A percentile compares a stretch with the other conserved stretches of the same genome.
Conservation (phyloP, 129 eudicot species). For the Dittrichia graveolens region DNA sequence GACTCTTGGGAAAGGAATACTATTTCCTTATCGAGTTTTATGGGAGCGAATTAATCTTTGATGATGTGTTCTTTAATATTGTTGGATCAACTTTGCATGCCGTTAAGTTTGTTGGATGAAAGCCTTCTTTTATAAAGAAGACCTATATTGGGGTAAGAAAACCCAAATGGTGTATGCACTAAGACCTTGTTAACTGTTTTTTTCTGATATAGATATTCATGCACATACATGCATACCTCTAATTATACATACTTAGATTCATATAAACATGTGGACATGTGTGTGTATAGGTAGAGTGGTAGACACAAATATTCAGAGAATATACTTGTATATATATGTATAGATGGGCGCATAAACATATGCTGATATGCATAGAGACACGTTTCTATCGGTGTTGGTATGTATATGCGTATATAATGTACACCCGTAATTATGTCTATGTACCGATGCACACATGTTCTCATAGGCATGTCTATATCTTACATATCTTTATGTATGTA, state of each 20-base stretch:
- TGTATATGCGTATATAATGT: neutral
- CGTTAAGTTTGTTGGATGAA: too few species aligned
- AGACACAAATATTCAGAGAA: too few species aligned
- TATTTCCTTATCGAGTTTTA: too few species aligned
- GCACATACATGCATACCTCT: neutral
- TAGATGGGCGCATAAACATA: neutral
- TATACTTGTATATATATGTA: neutral
- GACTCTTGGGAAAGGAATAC: constrained; percentile 5
- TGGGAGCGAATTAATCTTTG: too few species aligned
- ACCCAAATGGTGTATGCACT: neutral
- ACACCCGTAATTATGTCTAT: neutral
- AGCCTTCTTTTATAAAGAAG: too few species aligned
- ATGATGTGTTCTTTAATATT: too few species aligned
- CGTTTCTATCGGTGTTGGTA: neutral
- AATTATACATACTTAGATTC: neutral
- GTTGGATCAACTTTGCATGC: too few species aligned
- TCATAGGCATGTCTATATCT: neutral
- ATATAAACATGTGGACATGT: neutral
- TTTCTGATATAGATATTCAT: neutral
- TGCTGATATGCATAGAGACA: neutral
- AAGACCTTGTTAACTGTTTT: neutral
- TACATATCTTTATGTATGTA: too few species aligned
- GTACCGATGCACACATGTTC: neutral
- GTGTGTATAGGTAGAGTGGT: too few species aligned
- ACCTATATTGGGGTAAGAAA: too few species aligned